Evolutionary conservation across 2,329 filamentous ascomycete genomes (phyloP), one percentile per base, ranked within the genome.

Genomic region (Neurospora crassa): DNA sequence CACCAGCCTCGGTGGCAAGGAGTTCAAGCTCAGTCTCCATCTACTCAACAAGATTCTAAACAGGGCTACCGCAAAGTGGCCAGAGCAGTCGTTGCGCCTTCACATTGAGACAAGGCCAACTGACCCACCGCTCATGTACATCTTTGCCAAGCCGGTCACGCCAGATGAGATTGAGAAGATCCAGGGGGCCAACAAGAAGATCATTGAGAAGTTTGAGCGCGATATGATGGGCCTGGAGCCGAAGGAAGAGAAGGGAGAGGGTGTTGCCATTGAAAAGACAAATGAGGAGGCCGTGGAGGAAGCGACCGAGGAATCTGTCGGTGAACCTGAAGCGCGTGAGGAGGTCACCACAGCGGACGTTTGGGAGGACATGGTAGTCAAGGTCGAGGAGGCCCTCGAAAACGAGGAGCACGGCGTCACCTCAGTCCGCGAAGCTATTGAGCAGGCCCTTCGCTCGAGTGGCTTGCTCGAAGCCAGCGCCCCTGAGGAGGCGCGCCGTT

Each of bases 61-160:
- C 79, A 88, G 87, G 73, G 94, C 92, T 5, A 93, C 92, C 0
- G 81, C 86, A 59, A 89, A 87, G 74, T 98, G 91, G 77, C 96
- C 96, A 0, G 84, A 91, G 63, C 85, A 87, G 79, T 93, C 93
- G 1, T 82, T 97, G 5, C 91, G 94, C 12, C 79, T 97, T 45
- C 90, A 94, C 79, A 91, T 97, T 72, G 94, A 97, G 79, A 92
- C 94, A 1, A 87, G 92, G 12, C 82, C 83, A 1, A 84, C 84
- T 8, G 80, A 80, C 11, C 80, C 84, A 3, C 87, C 91, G 0
- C 89, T 91, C 76, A 94, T 97, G 88, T 95, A 97, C 78, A 89
- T 98, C 70, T 97, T 97, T 78, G 94, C 91, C 16, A 91, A 97
- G 79, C 94, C 96, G 3, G 90, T 98, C 70, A 87, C 87, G 0